Conservation (phyloP, 345 rosid species). For the Sapria himalayana region DNA sequence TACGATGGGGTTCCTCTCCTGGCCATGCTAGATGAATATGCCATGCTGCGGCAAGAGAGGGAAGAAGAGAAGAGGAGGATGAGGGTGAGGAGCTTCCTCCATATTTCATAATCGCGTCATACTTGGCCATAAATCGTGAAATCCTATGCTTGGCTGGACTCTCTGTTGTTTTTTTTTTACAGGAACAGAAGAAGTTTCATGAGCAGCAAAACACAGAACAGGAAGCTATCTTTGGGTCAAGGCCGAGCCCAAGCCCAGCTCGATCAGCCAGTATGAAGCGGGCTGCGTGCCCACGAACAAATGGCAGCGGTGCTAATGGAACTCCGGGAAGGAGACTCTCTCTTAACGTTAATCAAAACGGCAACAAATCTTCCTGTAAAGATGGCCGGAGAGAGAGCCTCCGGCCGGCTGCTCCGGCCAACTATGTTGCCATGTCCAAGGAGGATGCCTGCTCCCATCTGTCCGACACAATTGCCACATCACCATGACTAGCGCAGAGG, state of each 20-base stretch:
- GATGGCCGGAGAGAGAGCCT: slow-evolving; percentile 54
- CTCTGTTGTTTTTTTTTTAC: not conserved
- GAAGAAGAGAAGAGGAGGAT: slow-evolving; percentile 81
- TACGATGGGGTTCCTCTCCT: slow-evolving; percentile 90
- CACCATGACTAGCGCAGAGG: slow-evolving; percentile 30
- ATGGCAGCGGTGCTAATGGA: slow-evolving; percentile 60
- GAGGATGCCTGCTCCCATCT: slow-evolving; percentile 51
- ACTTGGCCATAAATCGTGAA: not conserved
- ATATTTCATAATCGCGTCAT: not conserved
- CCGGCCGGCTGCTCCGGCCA: slow-evolving; percentile 42
- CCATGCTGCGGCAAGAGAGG: slow-evolving; percentile 79
- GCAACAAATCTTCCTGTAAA: slow-evolving; percentile 35
- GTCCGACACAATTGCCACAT: slow-evolving; percentile 42
- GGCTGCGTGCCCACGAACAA: slow-evolving; percentile 53
- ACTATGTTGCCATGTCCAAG: slow-evolving; percentile 43
- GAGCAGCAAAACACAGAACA: slow-evolving; percentile 70
- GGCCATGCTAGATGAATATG: slow-evolving; percentile 89
- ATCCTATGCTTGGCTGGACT: slow-evolving; percentile 4
- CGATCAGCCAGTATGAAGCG: slow-evolving; percentile 45
- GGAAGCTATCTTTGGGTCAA: slow-evolving; percentile 42
- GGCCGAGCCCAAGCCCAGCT: slow-evolving; percentile 81
- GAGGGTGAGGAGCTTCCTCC: slow-evolving; percentile 22
- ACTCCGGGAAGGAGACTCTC: slow-evolving; percentile 69
- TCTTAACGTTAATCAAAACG: slow-evolving; percentile 56
- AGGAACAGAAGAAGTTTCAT: slow-evolving; percentile 76